These are phyloP conservation scores for Styphnolobium japonicum DNA, from an alignment of 306 rosid species.

Conservation along the genomic window DNA sequence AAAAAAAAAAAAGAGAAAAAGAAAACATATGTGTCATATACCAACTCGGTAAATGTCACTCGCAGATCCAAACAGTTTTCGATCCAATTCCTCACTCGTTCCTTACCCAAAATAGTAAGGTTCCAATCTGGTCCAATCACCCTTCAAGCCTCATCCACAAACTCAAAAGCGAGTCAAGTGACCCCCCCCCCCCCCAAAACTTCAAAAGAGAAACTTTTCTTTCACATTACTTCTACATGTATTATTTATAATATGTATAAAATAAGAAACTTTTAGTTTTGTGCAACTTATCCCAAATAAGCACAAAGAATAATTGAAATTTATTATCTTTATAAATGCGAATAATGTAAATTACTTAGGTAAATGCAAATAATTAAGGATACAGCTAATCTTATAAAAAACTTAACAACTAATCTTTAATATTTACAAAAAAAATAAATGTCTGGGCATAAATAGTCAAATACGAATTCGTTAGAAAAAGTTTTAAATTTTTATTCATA, in stretches of 20 bases:
- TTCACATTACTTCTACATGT: background rate
- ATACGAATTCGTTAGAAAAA: background rate
- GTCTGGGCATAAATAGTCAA: background rate
- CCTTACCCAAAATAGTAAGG: conserved; percentile 5
- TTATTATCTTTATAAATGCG: background rate
- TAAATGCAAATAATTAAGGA: background rate
- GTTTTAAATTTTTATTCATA: background rate
- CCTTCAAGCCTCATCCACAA: background rate
- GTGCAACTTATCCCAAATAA: background rate
- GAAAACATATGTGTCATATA: background rate
- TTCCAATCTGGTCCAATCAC: conserved; percentile 4
- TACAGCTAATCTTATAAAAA: background rate
- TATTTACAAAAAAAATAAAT: background rate
- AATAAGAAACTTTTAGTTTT: background rate
- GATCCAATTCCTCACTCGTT: background rate
- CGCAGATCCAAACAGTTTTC: background rate
- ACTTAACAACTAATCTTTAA: background rate
- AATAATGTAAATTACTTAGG: background rate
- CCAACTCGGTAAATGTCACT: background rate
- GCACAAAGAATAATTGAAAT: background rate
- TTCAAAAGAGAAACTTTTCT: background rate
- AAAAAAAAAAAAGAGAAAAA: background rate
- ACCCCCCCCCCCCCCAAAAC: background rate
- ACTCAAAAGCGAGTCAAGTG: background rate
- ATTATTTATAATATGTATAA: background rate